These are phyloP conservation scores for Rubia tinctorum DNA, from an alignment of 305 asterid species.

Conservation along the genomic window DNA sequence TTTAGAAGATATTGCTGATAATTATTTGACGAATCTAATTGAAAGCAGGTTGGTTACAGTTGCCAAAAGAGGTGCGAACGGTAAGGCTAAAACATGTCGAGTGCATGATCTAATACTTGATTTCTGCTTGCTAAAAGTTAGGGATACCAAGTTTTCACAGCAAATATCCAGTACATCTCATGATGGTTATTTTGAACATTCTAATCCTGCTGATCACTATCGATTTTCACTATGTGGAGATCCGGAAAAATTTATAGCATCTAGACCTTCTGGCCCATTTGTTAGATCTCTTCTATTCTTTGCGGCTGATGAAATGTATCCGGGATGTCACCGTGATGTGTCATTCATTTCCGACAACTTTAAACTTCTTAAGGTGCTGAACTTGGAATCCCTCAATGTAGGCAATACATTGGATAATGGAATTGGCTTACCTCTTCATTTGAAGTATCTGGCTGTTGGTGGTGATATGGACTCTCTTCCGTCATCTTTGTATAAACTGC, in stretches of 20 bases:
- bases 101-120: background rate
- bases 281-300: background rate
- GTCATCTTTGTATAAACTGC: background rate
- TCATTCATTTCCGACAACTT: background rate
- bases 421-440: background rate
- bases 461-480: background rate
- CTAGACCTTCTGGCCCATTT: background rate
- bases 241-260: background rate
- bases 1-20: background rate
- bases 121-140: background rate
- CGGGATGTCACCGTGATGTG: background rate
- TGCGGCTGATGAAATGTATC: background rate
- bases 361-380: background rate
- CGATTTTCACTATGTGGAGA: background rate
- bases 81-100: slow-evolving; percentile 11
- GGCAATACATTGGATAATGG: background rate
- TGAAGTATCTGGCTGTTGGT: background rate
- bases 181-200: too few species aligned
- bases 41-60: background rate
- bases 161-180: too few species aligned
- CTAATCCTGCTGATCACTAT: too few species aligned
- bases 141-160: background rate
- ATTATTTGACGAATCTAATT: background rate
- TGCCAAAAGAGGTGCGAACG: slow-evolving; percentile 8
- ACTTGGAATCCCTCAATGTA: background rate